Conservation (phyloP, 495 filamentous ascomycete genomes). For the Xylaria palmicola region DNA sequence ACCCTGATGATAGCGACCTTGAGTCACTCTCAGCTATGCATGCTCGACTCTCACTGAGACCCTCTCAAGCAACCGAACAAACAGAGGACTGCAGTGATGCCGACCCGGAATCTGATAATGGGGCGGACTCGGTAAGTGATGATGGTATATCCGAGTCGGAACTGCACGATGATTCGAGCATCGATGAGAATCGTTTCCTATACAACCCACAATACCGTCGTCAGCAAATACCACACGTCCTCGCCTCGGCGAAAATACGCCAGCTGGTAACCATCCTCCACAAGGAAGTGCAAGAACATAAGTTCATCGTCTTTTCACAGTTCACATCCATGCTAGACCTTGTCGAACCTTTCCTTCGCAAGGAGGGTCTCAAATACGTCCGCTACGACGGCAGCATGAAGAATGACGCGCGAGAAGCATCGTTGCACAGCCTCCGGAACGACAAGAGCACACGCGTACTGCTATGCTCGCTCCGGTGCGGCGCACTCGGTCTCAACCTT, state of each 20-base stretch:
- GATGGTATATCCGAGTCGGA: constrained; percentile 34
- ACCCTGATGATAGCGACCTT: constrained; percentile 36
- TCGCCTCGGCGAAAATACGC: constrained; percentile 86
- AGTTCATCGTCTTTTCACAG: constrained; percentile 97
- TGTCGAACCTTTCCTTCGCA: constrained; percentile 83
- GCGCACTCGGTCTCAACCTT: constrained; percentile 87
- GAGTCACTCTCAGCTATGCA: constrained; percentile 43
- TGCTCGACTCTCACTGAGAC: constrained; percentile 30
- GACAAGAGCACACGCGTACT: constrained; percentile 71
- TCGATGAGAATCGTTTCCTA: constrained; percentile 30
- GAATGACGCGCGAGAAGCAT: constrained; percentile 88
- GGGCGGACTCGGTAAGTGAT: constrained; percentile 39
- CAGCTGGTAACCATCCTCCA: constrained; percentile 78
- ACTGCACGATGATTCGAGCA: constrained; percentile 44
- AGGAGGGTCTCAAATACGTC: constrained; percentile 70
- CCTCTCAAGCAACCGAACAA: constrained; percentile 19
- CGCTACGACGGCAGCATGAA: constrained; percentile 96
- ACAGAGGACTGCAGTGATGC: constrained; percentile 19
- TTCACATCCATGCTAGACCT: constrained; percentile 83
- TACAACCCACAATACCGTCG: constrained; percentile 17
- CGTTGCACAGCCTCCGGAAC: constrained; percentile 66
- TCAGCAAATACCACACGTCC: constrained; percentile 41
- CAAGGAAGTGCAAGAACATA: constrained; percentile 73
- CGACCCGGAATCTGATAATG: constrained; percentile 32
- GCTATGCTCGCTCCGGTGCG: constrained; percentile 90